Base-by-base conservation (phyloP, 345 rosid genomes). In the Acer yangbiense region DNA sequence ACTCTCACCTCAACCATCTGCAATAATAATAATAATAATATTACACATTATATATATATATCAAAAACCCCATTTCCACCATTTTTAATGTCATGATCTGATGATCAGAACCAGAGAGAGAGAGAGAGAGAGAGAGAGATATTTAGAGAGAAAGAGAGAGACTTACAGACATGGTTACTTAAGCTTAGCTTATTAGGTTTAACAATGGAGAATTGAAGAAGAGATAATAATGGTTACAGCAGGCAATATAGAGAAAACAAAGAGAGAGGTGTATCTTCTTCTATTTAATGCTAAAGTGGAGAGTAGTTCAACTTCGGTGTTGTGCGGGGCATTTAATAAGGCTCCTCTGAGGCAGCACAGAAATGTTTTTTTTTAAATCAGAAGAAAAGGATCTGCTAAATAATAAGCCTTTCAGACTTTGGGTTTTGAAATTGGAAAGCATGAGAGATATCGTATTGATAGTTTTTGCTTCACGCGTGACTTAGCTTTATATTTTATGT, bases 1-100 rank as follows among this genome's bases (percentile, higher is more conserved):
- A 93, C 97, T 82, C 97, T 85, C 60, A 95, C 91, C 87, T 95
- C 95, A 76, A 93, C 89, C 88, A 91, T 88, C 95, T 87, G 79
- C 80, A 60, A 76, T 67, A 25, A 65, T 57, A 63, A 74, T 20
- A 71, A 43, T n/a, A n/a, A n/a, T 43, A 46, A 46, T 10, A 46
- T 11, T 10, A 46, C 50, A 11, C 50, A 46, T 43, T 46, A 11
- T 43, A 43, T 46, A 11, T 43, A 43, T 7, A 32, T 11, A 46
- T 46, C 50, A 46, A 10, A 60, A 60, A 60, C 23, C 62, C 64
- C 64, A 60, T 60, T 58, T 60, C 25, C 27, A 60, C 10, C 64
- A 60, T 18, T 18, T 21, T 3, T 21, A 60, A 2, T 18, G 3
- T 60, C 27, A 7, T 35, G 39, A 35, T 35, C 39, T 35, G 39